Evolutionary conservation across 768 basidiomycete species (phyloP).

Genomic region (Tephrocybe rancida): DNA sequence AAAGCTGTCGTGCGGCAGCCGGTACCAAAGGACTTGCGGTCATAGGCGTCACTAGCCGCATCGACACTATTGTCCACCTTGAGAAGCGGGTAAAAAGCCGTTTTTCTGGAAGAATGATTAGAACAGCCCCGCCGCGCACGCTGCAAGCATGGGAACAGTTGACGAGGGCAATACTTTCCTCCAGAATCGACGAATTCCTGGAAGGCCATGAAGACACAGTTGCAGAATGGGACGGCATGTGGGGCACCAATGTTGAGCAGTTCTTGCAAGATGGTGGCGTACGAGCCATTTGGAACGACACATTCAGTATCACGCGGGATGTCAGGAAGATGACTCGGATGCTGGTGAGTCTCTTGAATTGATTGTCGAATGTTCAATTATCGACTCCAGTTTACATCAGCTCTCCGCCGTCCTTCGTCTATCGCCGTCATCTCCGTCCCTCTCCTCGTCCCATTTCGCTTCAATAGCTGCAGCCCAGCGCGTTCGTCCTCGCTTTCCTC

Average conservation of each 20-base stretch:
- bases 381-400: conserved; percentile 29
- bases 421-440: conserved; percentile 54
- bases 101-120: conserved; percentile 90
- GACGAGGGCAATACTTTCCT: conserved; percentile 47
- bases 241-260: conserved; percentile 57
- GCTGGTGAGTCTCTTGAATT: conserved; percentile 49
- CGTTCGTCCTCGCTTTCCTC: conserved; percentile 51
- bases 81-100: conserved; percentile 98
- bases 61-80: conserved; percentile 85
- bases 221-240: conserved; percentile 63
- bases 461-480: conserved; percentile 54
- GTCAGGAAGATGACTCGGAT: conserved; percentile 57
- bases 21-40: conserved; percentile 76
- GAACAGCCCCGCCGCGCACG: conserved; percentile 63
- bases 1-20: conserved; percentile 70
- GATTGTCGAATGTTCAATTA: neutral
- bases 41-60: conserved; percentile 82
- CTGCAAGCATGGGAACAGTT: conserved; percentile 52
- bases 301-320: conserved; percentile 64
- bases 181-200: conserved; percentile 23
- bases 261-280: conserved; percentile 56
- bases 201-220: conserved; percentile 18
- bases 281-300: conserved; percentile 51
- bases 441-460: conserved; percentile 45
- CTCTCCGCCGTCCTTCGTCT: conserved; percentile 46